Conservation (phyloP, 2,329 filamentous ascomycete species). For the Pseudopithomyces chartarum region DNA sequence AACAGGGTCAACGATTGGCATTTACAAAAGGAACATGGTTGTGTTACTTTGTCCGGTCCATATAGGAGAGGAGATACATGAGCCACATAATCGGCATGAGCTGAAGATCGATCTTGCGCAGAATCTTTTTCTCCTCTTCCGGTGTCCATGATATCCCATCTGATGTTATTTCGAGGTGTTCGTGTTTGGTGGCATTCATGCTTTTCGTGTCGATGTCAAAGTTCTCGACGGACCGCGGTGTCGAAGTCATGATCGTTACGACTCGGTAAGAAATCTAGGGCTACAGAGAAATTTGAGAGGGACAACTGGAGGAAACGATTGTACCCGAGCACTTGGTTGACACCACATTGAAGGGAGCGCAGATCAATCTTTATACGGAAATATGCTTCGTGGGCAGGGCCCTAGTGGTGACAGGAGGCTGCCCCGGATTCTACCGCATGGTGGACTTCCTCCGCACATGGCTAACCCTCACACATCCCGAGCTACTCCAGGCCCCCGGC, state of each 20-base stretch:
- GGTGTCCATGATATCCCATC: conserved; percentile 51
- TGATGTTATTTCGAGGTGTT: conserved; percentile 51
- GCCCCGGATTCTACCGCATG: conserved; percentile 26
- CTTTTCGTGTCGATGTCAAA: conserved; percentile 23
- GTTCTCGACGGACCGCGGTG: conserved; percentile 25
- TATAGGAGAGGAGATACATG: conserved; percentile 55
- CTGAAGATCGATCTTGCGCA: conserved; percentile 55
- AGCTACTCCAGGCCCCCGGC: conserved; percentile 8
- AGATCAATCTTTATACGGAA: conserved; percentile 33
- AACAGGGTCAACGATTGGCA: conserved; percentile 24
- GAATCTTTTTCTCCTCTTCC: conserved; percentile 54
- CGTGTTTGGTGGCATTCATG: conserved; percentile 49
- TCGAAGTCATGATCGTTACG: conserved; percentile 26
- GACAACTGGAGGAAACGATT: neutral
- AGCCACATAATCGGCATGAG: conserved; percentile 56
- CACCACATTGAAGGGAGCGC: neutral
- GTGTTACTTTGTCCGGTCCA: conserved; percentile 49
- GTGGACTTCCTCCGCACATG: conserved; percentile 11
- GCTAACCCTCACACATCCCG: conserved; percentile 11
- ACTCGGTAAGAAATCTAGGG: neutral
- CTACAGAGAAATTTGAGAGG: neutral
- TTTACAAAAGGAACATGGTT: neutral
- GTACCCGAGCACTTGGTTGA: neutral
- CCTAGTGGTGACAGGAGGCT: conserved; percentile 17
- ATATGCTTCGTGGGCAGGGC: no score